phyloP scores from a whole-genome alignment of 2,329 filamentous ascomycete genomes.

The Colletotrichum cordylinicola region DNA sequence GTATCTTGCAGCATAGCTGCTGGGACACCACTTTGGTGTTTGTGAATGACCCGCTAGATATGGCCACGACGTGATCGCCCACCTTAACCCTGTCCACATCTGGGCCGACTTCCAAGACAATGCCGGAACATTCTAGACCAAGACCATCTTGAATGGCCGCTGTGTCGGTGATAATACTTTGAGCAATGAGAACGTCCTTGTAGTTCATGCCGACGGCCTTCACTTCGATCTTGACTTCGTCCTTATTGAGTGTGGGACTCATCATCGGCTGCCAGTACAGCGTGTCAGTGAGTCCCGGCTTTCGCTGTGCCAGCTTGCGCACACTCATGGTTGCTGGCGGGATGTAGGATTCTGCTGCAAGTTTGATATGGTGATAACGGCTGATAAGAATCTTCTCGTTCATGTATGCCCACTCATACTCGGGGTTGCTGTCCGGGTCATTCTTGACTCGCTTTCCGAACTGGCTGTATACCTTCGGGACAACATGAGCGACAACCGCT shows the following conservation, averaged over 20 bases:
- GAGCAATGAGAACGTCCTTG: constrained; percentile 20
- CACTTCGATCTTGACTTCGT: background rate
- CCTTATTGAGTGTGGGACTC: background rate
- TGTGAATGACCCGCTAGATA: constrained; percentile 3
- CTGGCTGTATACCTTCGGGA: background rate
- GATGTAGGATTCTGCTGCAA: constrained; percentile 24
- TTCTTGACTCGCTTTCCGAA: background rate
- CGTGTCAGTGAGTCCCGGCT: background rate
- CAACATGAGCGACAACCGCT: background rate
- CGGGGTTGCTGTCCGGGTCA: constrained; percentile 20
- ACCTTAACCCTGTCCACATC: constrained; percentile 25
- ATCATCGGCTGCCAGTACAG: background rate
- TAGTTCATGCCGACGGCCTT: constrained; percentile 18
- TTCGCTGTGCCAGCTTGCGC: background rate
- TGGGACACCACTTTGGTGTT: background rate
- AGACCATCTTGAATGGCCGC: constrained; percentile 28
- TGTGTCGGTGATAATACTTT: constrained; percentile 25
- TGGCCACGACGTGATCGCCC: constrained; percentile 34
- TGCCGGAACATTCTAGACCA: constrained; percentile 27
- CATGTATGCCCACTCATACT: constrained; percentile 35
- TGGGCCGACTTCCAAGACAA: background rate
- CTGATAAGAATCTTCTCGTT: constrained; percentile 29
- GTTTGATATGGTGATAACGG: constrained; percentile 22
- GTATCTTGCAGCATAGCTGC: constrained; percentile 28
- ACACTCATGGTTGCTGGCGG: background rate